A percentile compares a stretch with the other conserved stretches of the same genome.
Conservation (phyloP, 805 yeast species). For the Tetrapisispora iriomotensis region DNA sequence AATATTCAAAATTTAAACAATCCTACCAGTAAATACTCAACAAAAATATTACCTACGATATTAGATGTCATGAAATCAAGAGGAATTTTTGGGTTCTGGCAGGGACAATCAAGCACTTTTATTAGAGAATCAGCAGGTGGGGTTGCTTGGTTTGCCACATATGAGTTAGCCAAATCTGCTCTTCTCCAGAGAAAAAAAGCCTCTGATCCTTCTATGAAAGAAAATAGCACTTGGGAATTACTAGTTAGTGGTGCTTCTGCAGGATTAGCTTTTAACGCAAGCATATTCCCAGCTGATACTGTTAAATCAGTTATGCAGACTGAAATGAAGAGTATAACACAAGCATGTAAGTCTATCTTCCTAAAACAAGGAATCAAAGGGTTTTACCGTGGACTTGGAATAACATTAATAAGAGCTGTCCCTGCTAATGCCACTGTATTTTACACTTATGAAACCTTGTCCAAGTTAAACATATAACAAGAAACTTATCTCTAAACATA, state of each 20-base stretch:
- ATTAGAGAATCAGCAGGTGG: constrained; percentile 83
- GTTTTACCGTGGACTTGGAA: constrained; percentile 76
- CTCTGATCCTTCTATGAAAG: constrained; percentile 17
- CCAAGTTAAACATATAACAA: constrained; percentile 10
- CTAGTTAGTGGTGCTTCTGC: constrained; percentile 78
- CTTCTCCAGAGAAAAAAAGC: constrained; percentile 17
- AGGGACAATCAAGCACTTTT: constrained; percentile 75
- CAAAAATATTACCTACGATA: constrained; percentile 33
- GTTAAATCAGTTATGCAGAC: constrained; percentile 76
- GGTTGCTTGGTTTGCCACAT: constrained; percentile 89
- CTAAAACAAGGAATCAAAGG: constrained; percentile 55
- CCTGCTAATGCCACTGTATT: constrained; percentile 90
- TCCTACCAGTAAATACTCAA: constrained; percentile 2
- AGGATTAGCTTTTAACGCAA: constrained; percentile 70
- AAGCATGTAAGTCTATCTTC: constrained; percentile 33
- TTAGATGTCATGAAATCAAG: constrained; percentile 34
- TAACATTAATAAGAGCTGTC: constrained; percentile 69
- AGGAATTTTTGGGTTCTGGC: constrained; percentile 75
- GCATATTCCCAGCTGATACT: constrained; percentile 85
- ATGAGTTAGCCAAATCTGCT: constrained; percentile 45
- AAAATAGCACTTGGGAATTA: constrained; percentile 41
- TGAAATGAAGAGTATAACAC: constrained; percentile 32
- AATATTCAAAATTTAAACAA: constrained; percentile 15
- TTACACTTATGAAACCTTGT: constrained; percentile 55
- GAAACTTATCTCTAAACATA: no score